phyloP scores from a whole-genome alignment of 2,329 filamentous ascomycete species.

The Diplodia corticola region DNA sequence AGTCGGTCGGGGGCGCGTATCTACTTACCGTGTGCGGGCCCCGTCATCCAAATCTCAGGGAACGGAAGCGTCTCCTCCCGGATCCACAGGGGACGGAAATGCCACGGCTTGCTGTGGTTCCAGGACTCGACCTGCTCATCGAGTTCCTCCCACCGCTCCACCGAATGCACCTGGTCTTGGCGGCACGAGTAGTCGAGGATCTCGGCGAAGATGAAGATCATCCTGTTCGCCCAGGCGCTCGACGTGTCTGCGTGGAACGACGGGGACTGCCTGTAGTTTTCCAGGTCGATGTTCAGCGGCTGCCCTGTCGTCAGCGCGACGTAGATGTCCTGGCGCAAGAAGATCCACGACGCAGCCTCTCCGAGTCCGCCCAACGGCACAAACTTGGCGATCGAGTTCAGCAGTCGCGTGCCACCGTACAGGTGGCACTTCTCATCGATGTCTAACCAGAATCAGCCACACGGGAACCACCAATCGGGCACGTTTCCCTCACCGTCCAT shows the following conservation, averaged over 20 bases:
- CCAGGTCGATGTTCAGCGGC: slow-evolving; percentile 34
- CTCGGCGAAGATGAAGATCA: slow-evolving; percentile 35
- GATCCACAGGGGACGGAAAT: slow-evolving; percentile 30
- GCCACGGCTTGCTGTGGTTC: slow-evolving; percentile 36
- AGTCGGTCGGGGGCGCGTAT: not conserved
- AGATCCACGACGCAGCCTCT: slow-evolving; percentile 45
- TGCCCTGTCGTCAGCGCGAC: slow-evolving; percentile 40
- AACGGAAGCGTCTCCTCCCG: slow-evolving; percentile 10
- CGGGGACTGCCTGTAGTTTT: slow-evolving; percentile 34
- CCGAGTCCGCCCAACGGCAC: slow-evolving; percentile 42
- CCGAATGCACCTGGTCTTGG: slow-evolving; percentile 28
- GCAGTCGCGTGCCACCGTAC: slow-evolving; percentile 41
- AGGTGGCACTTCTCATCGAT: slow-evolving; percentile 43
- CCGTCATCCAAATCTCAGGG: slow-evolving; percentile 20
- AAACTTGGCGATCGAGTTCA: slow-evolving; percentile 42
- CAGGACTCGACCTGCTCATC: slow-evolving; percentile 36
- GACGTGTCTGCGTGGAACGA: slow-evolving; percentile 35
- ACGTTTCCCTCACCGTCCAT: slow-evolving; percentile 32
- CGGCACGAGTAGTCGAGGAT: slow-evolving; percentile 33
- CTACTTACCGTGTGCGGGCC: slow-evolving; percentile 15
- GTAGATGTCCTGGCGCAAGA: slow-evolving; percentile 45
- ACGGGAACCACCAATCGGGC: too few relatives aligned
- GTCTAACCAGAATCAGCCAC: slow-evolving; percentile 21
- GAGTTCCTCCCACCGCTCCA: slow-evolving; percentile 34
- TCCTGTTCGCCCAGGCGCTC: slow-evolving; percentile 36